Conservation (phyloP, 768 basidiomycete species). For the Xerocomus potaroensis region DNA sequence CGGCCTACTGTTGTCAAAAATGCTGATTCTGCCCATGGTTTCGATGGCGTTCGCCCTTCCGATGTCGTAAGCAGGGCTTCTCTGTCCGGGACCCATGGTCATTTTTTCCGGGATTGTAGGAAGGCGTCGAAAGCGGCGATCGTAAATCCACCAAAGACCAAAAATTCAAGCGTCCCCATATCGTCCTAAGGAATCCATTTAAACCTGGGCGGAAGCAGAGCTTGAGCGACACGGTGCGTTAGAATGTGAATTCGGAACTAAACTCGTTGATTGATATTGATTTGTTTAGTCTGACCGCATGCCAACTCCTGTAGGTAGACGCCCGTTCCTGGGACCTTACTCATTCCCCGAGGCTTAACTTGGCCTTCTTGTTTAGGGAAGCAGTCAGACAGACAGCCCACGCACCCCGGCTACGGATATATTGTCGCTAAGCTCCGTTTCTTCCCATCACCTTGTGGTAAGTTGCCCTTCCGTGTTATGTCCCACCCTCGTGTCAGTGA, state of each 20-base stretch:
- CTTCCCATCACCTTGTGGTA: slow-evolving; percentile 1
- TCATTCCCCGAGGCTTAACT: too few species aligned
- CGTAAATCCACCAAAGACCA: background rate
- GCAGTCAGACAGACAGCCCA: background rate
- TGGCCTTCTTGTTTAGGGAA: slow-evolving; percentile 6
- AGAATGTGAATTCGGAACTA: background rate
- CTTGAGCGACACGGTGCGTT: slow-evolving; percentile 3
- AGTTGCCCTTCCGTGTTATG: background rate
- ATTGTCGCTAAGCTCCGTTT: background rate
- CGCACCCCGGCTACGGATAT: background rate
- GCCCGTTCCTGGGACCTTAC: too few species aligned
- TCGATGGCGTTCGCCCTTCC: background rate
- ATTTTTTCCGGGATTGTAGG: background rate
- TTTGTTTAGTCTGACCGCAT: slow-evolving; percentile 1
- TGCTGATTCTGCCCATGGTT: background rate
- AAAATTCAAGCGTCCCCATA: background rate
- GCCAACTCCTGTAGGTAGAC: slow-evolving; percentile 6
- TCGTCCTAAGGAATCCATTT: background rate
- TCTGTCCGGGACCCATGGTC: background rate
- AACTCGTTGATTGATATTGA: background rate
- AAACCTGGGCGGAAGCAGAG: background rate
- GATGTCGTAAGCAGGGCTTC: background rate
- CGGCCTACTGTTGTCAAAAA: background rate
- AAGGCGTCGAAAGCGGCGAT: background rate
- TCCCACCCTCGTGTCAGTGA: background rate